These are phyloP conservation scores for Amanita pallidorosea DNA, from an alignment of 768 basidiomycete genomes.

Conservation along the genomic window DNA sequence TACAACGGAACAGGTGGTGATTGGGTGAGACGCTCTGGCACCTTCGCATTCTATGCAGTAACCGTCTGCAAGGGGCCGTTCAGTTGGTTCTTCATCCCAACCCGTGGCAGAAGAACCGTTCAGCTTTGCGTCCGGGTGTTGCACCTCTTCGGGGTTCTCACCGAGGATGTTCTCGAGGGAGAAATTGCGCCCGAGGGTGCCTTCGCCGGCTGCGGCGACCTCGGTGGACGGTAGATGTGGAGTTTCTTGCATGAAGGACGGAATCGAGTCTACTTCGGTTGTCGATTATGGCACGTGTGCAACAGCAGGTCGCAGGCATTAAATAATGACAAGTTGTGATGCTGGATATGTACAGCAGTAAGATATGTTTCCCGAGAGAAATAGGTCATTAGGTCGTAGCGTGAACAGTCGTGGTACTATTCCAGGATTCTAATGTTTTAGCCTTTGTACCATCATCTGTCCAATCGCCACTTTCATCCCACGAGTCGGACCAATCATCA, in stretches of 20 bases:
- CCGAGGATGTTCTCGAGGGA: conserved; percentile 65
- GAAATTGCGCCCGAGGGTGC: conserved; percentile 18
- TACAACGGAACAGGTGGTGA: conserved; percentile 2
- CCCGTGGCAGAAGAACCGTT: conserved; percentile 32
- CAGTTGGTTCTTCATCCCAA: conserved; percentile 57
- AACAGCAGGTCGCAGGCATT: not conserved
- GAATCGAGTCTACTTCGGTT: not conserved
- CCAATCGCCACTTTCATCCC: conserved; percentile 45
- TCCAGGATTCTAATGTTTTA: not conserved
- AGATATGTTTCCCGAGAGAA: not conserved
- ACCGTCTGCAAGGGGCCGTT: conserved; percentile 42
- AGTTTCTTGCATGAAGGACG: not conserved
- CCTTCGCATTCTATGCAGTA: conserved; percentile 85
- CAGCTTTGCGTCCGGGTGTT: conserved; percentile 33
- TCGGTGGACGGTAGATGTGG: not conserved
- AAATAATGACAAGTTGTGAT: not conserved
- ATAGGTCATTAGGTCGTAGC: not conserved
- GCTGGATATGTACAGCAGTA: not conserved
- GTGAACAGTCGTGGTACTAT: conserved; percentile 1
- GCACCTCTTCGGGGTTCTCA: conserved; percentile 49
- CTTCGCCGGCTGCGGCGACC: not conserved
- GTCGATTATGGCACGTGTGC: conserved; percentile 4
- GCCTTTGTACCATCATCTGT: conserved; percentile 18
- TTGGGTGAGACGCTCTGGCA: conserved; percentile 19
- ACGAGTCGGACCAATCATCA: conserved; percentile 39